phyloP scores from a whole-genome alignment of 352 stramenopile species.

The Globisporangium okanoganense region DNA sequence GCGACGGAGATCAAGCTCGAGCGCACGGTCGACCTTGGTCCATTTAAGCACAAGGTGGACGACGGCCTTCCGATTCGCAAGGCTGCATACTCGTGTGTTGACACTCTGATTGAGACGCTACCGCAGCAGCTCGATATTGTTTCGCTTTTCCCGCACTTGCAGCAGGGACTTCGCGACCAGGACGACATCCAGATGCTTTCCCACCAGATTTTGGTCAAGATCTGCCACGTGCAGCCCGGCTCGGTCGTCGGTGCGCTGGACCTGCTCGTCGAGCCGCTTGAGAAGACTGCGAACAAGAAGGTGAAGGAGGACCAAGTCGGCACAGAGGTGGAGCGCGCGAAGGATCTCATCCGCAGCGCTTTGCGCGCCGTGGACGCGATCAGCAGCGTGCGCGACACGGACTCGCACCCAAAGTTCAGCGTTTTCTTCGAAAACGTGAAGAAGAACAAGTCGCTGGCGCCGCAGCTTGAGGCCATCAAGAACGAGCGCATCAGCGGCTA shows the following conservation, averaged over 20 bases:
- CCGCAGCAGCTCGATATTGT: constrained; percentile 90
- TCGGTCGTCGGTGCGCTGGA: constrained; percentile 86
- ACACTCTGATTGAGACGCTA: constrained; percentile 94
- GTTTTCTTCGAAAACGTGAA: constrained; percentile 59
- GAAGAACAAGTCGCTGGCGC: constrained; percentile 59
- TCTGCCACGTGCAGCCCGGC: constrained; percentile 80
- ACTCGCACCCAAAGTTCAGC: constrained; percentile 72
- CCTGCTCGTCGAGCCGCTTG: constrained; percentile 88
- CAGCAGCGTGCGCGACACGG: constrained; percentile 61
- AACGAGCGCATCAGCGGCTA: constrained; percentile 41
- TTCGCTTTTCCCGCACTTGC: constrained; percentile 92
- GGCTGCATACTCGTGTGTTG: constrained; percentile 93
- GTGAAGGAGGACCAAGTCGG: constrained; percentile 94
- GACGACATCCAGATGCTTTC: constrained; percentile 97
- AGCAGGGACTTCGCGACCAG: constrained; percentile 88
- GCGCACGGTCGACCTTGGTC: constrained; percentile 96
- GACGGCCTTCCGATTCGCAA: constrained; percentile 85
- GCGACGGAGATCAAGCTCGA: constrained; percentile 93
- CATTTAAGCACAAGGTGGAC: constrained; percentile 98
- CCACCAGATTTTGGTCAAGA: constrained; percentile 96
- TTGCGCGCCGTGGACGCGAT: constrained; percentile 86
- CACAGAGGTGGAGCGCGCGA: constrained; percentile 94
- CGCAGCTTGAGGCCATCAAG: constrained; percentile 62
- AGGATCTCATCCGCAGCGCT: constrained; percentile 95
- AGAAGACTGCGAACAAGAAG: constrained; percentile 96